A percentile compares a stretch with the other conserved stretches of the same genome.
Conservation (phyloP, 2,329 filamentous ascomycete genomes). For the Pseudocercospora pini-densiflorae region DNA sequence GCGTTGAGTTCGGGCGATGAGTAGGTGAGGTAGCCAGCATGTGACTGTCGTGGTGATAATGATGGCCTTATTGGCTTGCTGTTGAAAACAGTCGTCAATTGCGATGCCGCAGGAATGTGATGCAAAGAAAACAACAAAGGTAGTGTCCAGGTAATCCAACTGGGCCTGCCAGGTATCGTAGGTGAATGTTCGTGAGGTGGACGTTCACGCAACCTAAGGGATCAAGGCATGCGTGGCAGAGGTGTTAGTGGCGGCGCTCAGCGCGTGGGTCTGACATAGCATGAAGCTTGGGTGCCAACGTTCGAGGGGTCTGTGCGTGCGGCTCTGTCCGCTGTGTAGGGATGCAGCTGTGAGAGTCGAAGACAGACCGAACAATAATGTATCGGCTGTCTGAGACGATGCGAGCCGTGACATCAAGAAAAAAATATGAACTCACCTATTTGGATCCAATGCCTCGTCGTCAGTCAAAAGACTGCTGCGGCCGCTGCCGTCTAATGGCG, state of each 20-base stretch:
- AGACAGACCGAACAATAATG: background rate
- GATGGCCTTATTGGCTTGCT: slow-evolving; percentile 35
- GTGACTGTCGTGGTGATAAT: slow-evolving; percentile 53
- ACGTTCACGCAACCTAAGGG: background rate
- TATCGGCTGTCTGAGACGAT: slow-evolving; percentile 2
- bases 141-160: slow-evolving; percentile 3
- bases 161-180: slow-evolving; percentile 19
- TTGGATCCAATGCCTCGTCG: slow-evolving; percentile 53
- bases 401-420: slow-evolving; percentile 2
- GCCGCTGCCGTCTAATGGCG: slow-evolving; percentile 49
- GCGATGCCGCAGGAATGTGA: slow-evolving; percentile 2
- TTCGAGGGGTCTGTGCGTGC: background rate
- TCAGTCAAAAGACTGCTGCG: slow-evolving; percentile 56
- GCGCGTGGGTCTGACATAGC: slow-evolving; percentile 4
- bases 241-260: background rate
- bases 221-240: slow-evolving; percentile 6
- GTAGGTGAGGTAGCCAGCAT: slow-evolving; percentile 54
- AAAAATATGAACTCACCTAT: slow-evolving; percentile 36
- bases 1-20: slow-evolving; percentile 51
- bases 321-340: slow-evolving; percentile 2
- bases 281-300: background rate
- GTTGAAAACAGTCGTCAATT: slow-evolving; percentile 24
- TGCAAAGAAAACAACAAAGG: slow-evolving; percentile 9
- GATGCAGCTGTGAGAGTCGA: slow-evolving; percentile 4
- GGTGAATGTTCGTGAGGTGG: background rate